These are phyloP conservation scores for Penicillium sp. DNA, from an alignment of 2,329 filamentous ascomycete species.

Conservation along the genomic window DNA sequence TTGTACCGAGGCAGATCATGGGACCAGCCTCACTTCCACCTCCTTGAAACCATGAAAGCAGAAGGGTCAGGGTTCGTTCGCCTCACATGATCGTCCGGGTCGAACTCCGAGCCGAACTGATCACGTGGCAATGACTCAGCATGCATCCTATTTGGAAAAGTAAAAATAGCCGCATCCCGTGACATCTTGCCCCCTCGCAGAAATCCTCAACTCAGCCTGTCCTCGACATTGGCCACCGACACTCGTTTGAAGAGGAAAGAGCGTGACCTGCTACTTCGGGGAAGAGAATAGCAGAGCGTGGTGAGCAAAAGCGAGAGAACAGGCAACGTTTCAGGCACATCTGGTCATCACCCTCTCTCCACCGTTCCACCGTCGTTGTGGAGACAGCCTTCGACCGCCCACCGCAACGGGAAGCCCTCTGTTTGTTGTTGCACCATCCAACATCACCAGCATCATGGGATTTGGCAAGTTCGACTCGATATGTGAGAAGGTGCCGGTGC, in stretches of 20 bases:
- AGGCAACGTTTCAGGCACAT: constrained; percentile 3
- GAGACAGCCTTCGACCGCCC: constrained; percentile 28
- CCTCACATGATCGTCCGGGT: constrained; percentile 2
- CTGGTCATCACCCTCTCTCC: constrained; percentile 20
- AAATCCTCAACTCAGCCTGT: not conserved
- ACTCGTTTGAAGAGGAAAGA: not conserved
- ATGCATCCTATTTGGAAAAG: constrained; percentile 11
- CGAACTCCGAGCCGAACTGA: constrained; percentile 3
- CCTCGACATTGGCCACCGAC: not conserved
- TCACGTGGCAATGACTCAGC: constrained; percentile 8
- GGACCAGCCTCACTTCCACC: not conserved
- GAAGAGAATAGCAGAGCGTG: not conserved
- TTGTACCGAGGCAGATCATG: constrained; percentile 2
- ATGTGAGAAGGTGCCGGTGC: constrained; percentile 78
- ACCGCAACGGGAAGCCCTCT: constrained; percentile 19
- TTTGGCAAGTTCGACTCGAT: constrained; percentile 88
- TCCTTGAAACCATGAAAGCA: not conserved
- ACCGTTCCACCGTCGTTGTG: constrained; percentile 28
- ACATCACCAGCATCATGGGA: constrained; percentile 56
- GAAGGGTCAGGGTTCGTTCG: not conserved
- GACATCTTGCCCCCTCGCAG: constrained; percentile 21
- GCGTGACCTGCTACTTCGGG: not conserved
- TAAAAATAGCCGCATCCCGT: constrained; percentile 24
- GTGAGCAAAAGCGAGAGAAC: constrained; percentile 2
- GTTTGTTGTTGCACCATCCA: constrained; percentile 16